phyloP scores from a whole-genome alignment of 192 early-diverging fungal genomes.

The Mortierella antarctica region DNA sequence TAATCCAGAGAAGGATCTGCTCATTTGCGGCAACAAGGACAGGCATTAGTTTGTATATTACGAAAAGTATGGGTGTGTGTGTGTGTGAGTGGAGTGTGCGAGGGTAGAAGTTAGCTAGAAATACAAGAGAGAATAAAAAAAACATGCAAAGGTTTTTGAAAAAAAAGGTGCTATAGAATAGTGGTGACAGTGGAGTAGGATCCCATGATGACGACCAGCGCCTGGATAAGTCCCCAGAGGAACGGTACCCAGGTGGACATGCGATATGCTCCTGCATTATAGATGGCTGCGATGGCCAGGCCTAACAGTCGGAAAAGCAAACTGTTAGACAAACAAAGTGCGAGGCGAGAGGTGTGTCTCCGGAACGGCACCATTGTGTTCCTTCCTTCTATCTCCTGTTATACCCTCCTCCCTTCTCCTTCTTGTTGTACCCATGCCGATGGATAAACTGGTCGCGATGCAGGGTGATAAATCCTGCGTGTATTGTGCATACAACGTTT shows the following conservation, averaged over 20 bases:
- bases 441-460: no score
- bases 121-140: neutral
- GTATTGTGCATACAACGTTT: no score
- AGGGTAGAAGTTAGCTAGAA: neutral
- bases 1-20: conserved; percentile 29
- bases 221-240: conserved; percentile 74
- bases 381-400: neutral
- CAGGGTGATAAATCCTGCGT: no score
- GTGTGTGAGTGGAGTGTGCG: neutral
- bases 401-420: neutral
- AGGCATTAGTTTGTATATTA: neutral
- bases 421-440: neutral
- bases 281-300: conserved; percentile 64
- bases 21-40: conserved; percentile 36
- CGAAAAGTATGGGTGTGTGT: neutral
- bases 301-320: conserved; percentile 44
- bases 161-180: conserved; percentile 42
- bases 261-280: conserved; percentile 70
- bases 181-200: conserved; percentile 70
- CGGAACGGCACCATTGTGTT: neutral
- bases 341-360: neutral
- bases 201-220: conserved; percentile 69
- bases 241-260: conserved; percentile 82
- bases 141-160: neutral
- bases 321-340: conserved; percentile 4